Evolutionary conservation across 352 stramenopile genomes (phyloP), one percentile per base, ranked within the genome.

Genomic region (Phytopythium litorale): DNA sequence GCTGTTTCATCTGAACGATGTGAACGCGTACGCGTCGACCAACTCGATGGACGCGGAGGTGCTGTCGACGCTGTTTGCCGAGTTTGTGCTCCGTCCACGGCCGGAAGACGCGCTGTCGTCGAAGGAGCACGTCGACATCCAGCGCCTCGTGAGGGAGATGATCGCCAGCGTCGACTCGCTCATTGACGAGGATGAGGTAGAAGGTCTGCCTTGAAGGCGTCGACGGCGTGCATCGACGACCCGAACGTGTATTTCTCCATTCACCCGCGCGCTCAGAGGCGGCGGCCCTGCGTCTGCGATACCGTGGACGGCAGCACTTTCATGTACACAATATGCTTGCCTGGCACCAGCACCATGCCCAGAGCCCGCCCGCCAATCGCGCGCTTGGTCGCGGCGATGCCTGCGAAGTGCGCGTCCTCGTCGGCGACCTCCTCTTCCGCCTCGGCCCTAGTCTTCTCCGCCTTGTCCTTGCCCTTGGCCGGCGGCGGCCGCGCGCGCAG

Each of bases 1-100:
- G 60, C 76, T 94, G 28, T 89, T 88, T 66, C 84, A 94, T 56
- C 58, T 91, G 55, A 94, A 94, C 67, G 84, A 94, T 62, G 80
- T 94, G 45, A 87, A 83, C 52, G 79, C 76, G 38, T 94, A 94
- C 64, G 70, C 77, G n/a, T 77, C 77, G 30, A 79, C 88, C 64
- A 94, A 94, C 70, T 64, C 59, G 37, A 89, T 94, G 78, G 72
- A 88, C 63, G 81, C 84, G 16, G 63, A 72, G 6, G 51, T 66
- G 45, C 79, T 94, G 15, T 71, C 84, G 3, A 49, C 60, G 21
- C 68, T 79, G 33, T 94, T 94, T 55, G 23, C 67, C 32, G 64
- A 81, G 16, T 87, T 71, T 48, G 73, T 94, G 33, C 60, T 94
- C n/a, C 77, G 78, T 0, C 73, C 76, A 13, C 66, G 60, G 4